These are phyloP conservation scores for Camellia oleifera DNA, from an alignment of 179 eudicot genomes.

Conservation along the genomic window DNA sequence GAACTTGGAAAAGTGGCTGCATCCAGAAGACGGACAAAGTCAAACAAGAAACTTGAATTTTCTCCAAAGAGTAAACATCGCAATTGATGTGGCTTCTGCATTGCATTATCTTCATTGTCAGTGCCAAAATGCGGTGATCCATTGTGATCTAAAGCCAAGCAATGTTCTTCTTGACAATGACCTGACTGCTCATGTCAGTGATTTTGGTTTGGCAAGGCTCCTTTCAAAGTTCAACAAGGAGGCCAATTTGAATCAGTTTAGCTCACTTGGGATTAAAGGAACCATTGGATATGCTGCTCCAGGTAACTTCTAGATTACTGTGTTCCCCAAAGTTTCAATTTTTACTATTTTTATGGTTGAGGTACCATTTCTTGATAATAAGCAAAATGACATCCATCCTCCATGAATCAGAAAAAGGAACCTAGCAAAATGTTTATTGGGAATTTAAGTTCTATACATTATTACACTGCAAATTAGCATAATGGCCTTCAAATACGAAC, in stretches of 20 bases:
- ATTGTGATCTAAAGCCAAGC: slow-evolving; percentile 23
- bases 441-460: no score
- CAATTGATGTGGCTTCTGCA: slow-evolving; percentile 16
- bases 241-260: slow-evolving; percentile 6
- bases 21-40: not conserved
- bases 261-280: slow-evolving; percentile 19
- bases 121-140: slow-evolving; percentile 9
- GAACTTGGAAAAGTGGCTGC: slow-evolving; percentile 20
- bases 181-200: slow-evolving; percentile 14
- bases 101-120: slow-evolving; percentile 20
- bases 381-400: no score
- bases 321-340: no score
- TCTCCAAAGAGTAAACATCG: slow-evolving; percentile 18
- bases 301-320: slow-evolving; percentile 4
- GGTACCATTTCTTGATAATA: no score
- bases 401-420: no score
- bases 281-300: slow-evolving; percentile 21
- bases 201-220: slow-evolving; percentile 17
- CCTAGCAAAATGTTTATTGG: no score
- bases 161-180: slow-evolving; percentile 18
- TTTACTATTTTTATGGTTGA: no score
- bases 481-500: no score
- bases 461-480: no score
- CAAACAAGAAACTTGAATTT: not conserved
- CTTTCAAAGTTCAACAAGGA: slow-evolving; percentile 9